A percentile compares a stretch with the other conserved stretches of the same genome.
Evolutionary conservation across 2,329 filamentous ascomycete genomes (phyloP).

Genomic region (Fusarium brevicatenulatum): DNA sequence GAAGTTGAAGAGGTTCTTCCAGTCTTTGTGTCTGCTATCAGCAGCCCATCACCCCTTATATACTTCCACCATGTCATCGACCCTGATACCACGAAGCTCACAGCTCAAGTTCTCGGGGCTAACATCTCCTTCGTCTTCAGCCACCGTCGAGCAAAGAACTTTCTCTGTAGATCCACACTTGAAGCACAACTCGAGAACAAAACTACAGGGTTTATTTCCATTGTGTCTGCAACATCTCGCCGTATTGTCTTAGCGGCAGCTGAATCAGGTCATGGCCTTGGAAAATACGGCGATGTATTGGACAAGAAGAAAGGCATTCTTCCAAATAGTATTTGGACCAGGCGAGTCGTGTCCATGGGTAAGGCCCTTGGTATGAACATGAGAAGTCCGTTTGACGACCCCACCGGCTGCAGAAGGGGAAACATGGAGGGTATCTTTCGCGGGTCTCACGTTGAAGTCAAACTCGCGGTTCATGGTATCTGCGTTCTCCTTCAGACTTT

Average conservation of each 20-base stretch:
- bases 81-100: conserved; percentile 36
- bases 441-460: conserved; percentile 54
- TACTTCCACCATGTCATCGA: conserved; percentile 50
- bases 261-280: conserved; percentile 49
- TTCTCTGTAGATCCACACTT: conserved; percentile 4
- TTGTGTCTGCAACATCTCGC: conserved; percentile 23
- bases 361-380: conserved; percentile 46
- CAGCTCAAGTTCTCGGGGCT: conserved; percentile 47
- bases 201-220: conserved; percentile 48
- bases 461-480: conserved; percentile 50
- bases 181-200: conserved; percentile 40
- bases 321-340: conserved; percentile 47
- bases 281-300: conserved; percentile 45
- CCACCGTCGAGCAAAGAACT: conserved; percentile 39
- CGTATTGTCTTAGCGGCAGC: conserved; percentile 47
- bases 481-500: conserved; percentile 44
- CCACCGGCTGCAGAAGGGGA: not conserved
- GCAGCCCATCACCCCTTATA: conserved; percentile 21
- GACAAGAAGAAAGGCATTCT: conserved; percentile 40
- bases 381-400: conserved; percentile 44
- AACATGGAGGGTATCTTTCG: conserved; percentile 43
- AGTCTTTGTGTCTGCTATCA: conserved; percentile 40
- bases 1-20: conserved; percentile 17
- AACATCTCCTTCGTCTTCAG: conserved; percentile 46
- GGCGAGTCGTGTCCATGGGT: conserved; percentile 45